Percentiles rank a stretch among this genome's conserved stretches.
Evolutionary conservation across 2,329 filamentous ascomycete species (phyloP).

Genomic region (Neospermospora avenae): DNA sequence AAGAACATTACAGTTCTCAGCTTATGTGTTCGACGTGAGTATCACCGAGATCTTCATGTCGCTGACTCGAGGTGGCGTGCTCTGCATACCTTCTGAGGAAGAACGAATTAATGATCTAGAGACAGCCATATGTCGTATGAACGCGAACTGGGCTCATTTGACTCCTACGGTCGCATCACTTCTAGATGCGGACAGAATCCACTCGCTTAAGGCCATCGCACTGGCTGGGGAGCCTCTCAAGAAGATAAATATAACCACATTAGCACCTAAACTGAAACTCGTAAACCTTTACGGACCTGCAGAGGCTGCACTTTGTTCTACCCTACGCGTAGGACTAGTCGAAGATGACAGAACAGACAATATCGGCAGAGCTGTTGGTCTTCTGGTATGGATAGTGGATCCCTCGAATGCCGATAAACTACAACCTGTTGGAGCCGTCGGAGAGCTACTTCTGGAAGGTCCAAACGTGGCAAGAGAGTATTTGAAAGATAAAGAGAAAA

Average conservation of each 20-base stretch:
- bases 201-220: conserved; percentile 21
- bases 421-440: conserved; percentile 34
- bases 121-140: conserved; percentile 14
- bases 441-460: conserved; percentile 40
- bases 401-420: conserved; percentile 37
- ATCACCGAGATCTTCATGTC: conserved; percentile 23
- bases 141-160: conserved; percentile 18
- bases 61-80: conserved; percentile 20
- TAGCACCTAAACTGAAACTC: conserved; percentile 36
- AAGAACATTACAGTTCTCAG: conserved; percentile 16
- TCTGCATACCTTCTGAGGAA: conserved; percentile 26
- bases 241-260: conserved; percentile 38
- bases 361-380: conserved; percentile 9
- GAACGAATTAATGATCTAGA: conserved; percentile 20
- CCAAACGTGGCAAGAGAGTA: conserved; percentile 40
- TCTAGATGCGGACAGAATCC: conserved; percentile 35
- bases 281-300: conserved; percentile 71
- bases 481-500: conserved; percentile 38
- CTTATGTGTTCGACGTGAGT: conserved; percentile 22
- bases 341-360: conserved; percentile 3
- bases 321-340: background rate
- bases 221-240: conserved; percentile 21
- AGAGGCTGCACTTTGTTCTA: conserved; percentile 53
- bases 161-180: conserved; percentile 27
- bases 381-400: conserved; percentile 39